Evolutionary conservation across 495 filamentous ascomycete genomes (phyloP).

Genomic region (Pyrenopolyporus hunteri): DNA sequence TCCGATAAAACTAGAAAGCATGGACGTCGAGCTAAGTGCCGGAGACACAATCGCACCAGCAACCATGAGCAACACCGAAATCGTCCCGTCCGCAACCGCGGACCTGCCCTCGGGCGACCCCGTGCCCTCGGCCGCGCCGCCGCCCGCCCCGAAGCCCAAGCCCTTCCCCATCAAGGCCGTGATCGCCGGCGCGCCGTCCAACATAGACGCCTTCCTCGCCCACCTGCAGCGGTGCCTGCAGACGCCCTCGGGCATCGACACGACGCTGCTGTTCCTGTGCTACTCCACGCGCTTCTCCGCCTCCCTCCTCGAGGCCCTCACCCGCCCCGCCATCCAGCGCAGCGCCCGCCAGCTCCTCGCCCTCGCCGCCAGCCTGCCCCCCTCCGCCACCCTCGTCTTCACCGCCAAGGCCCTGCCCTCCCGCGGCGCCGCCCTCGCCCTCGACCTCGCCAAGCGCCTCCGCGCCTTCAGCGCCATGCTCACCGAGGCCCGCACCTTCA

Average conservation of each 20-base stretch:
- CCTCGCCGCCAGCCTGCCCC: conserved; percentile 47
- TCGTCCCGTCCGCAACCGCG: conserved; percentile 33
- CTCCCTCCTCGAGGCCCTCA: conserved; percentile 45
- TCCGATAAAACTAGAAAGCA: too few species aligned
- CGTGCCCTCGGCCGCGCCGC: conserved; percentile 45
- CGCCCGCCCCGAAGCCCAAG: conserved; percentile 49
- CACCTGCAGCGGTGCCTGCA: conserved; percentile 63
- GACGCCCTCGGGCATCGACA: conserved; percentile 66
- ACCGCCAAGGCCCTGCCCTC: conserved; percentile 41
- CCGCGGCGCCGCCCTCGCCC: conserved; percentile 50
- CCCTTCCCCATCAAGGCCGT: conserved; percentile 41
- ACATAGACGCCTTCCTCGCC: conserved; percentile 56
- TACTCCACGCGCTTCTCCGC: conserved; percentile 65
- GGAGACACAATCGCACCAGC: not conserved
- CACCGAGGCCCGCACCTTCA: conserved; percentile 70
- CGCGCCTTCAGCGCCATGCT: conserved; percentile 60
- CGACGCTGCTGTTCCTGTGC: conserved; percentile 64
- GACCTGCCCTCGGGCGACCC: conserved; percentile 51
- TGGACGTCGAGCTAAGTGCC: too few species aligned
- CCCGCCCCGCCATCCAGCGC: conserved; percentile 47
- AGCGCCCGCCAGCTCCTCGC: conserved; percentile 49
- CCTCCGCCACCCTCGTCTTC: conserved; percentile 46
- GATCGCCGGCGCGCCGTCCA: conserved; percentile 46
- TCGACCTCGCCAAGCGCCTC: conserved; percentile 50
- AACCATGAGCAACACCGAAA: conserved; percentile 35